Evolutionary conservation across 2,329 filamentous ascomycete species (phyloP).

Genomic region (Botrytis sinoallii): DNA sequence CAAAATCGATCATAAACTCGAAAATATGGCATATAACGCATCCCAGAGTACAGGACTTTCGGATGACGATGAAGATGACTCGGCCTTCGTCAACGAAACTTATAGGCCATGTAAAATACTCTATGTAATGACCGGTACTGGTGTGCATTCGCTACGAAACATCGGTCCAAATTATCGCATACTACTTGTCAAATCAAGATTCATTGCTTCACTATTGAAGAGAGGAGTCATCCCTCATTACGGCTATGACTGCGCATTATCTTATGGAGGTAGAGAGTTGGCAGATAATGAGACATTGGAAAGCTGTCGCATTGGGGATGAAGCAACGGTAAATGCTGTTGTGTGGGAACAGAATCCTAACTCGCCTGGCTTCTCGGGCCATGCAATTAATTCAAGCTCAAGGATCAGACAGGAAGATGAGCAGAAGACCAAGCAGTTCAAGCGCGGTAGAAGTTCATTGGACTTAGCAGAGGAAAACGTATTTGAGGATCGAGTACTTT

Average conservation of each 20-base stretch:
- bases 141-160: background rate
- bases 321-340: constrained; percentile 10
- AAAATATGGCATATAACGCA: background rate
- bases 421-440: background rate
- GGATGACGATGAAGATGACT: background rate
- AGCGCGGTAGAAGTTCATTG: background rate
- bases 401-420: background rate
- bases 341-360: background rate
- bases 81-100: background rate
- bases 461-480: background rate
- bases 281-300: background rate
- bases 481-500: background rate
- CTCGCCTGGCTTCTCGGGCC: background rate
- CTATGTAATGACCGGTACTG: background rate
- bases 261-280: constrained; percentile 3
- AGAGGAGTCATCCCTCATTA: background rate
- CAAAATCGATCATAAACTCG: background rate
- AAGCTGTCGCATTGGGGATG: background rate
- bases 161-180: background rate
- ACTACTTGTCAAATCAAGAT: background rate
- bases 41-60: background rate
- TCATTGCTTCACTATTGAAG: background rate
- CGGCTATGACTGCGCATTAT: background rate
- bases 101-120: background rate
- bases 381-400: background rate